phyloP scores from a whole-genome alignment of 768 basidiomycete genomes.

The Amanita polypyramis region DNA sequence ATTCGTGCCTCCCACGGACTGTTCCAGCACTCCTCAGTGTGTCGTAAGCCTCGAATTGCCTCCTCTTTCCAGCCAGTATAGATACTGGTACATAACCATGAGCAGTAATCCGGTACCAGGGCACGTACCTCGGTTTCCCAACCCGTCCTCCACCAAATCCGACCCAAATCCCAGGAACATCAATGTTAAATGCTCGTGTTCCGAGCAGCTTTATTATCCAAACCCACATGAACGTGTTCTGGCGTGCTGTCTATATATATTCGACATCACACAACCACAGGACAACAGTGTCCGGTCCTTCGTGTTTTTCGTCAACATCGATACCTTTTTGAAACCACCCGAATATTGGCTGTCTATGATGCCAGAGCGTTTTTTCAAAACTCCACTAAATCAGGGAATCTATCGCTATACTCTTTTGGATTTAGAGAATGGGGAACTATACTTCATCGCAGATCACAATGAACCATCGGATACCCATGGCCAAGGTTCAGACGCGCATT shows the following conservation, averaged over 20 bases:
- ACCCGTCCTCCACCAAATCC: neutral
- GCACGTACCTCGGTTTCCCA: conserved; percentile 20
- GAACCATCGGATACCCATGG: neutral
- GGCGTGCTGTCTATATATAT: conserved; percentile 37
- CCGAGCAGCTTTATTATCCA: conserved; percentile 32
- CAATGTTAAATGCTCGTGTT: conserved; percentile 6
- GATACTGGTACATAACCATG: conserved; percentile 46
- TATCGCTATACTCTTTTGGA: neutral
- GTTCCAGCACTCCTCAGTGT: conserved; percentile 20
- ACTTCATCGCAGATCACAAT: neutral
- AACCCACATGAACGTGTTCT: conserved; percentile 38
- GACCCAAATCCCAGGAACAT: neutral
- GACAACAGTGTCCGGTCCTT: conserved; percentile 27
- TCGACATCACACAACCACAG: conserved; percentile 21
- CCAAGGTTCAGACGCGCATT: conserved; percentile 13
- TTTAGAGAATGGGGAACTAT: neutral
- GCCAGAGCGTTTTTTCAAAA: neutral
- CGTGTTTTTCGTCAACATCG: conserved; percentile 38
- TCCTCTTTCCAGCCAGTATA: conserved; percentile 29
- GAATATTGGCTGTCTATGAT: neutral
- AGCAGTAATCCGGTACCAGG: conserved; percentile 41
- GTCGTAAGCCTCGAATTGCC: conserved; percentile 33
- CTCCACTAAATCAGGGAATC: neutral
- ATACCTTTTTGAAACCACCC: conserved; percentile 20
- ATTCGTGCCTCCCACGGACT: conserved; percentile 27